Conservation (phyloP, 2,329 filamentous ascomycete species). For the Dactylellina parvicollis region DNA sequence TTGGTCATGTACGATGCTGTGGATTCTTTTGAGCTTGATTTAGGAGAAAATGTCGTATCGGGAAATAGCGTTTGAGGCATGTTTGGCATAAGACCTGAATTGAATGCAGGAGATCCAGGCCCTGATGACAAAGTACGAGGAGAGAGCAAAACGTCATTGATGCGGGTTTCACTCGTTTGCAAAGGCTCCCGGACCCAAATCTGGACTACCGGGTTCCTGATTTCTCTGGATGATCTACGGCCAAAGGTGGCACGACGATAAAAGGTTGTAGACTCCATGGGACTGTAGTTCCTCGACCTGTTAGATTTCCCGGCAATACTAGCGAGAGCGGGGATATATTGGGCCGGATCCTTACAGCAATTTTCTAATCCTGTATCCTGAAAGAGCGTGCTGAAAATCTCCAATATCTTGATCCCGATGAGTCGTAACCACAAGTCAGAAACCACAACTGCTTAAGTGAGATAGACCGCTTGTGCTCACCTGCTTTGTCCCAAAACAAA, state of each 20-base stretch:
- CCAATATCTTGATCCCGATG: not conserved
- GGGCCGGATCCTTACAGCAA: conserved; percentile 1
- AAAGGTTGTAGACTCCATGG: not conserved
- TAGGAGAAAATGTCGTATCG: not conserved
- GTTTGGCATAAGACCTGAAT: not conserved
- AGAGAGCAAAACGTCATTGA: not conserved
- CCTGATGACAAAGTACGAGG: not conserved
- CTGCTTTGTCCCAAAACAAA: conserved; percentile 9
- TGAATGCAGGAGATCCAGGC: not conserved
- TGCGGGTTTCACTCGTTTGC: not conserved
- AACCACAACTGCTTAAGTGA: too few species aligned
- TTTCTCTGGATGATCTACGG: not conserved
- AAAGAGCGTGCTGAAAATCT: conserved; percentile 19
- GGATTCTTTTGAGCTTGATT: not conserved
- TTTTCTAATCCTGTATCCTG: conserved; percentile 9
- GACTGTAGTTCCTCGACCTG: not conserved
- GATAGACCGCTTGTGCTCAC: too few species aligned
- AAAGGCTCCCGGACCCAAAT: conserved; percentile 11
- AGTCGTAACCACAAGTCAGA: not conserved
- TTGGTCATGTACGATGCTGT: conserved; percentile 1
- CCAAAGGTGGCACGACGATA: not conserved
- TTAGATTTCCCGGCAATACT: too few species aligned
- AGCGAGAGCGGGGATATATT: not conserved
- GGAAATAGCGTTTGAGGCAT: not conserved
- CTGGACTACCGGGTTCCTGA: conserved; percentile 3